Evolutionary conservation across 306 rosid genomes (phyloP).

Genomic region (Quillaja saponaria): DNA sequence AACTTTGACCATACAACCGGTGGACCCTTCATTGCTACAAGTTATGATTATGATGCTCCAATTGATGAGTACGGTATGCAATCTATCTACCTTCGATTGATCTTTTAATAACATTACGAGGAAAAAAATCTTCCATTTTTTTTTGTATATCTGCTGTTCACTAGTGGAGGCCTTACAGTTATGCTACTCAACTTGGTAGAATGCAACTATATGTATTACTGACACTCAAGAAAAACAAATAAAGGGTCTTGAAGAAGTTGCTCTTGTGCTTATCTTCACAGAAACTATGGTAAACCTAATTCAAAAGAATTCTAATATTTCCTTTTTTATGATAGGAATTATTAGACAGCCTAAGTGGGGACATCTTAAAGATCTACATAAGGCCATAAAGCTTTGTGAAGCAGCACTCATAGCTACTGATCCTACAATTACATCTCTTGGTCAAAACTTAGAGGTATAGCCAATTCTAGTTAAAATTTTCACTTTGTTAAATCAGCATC

Average conservation of each 20-base stretch:
- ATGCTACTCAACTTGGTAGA: background rate
- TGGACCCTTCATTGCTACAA: conserved; percentile 86
- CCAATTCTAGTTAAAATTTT: background rate
- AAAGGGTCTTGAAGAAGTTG: conserved; percentile 5
- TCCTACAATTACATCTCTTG: conserved; percentile 67
- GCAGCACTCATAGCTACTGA: conserved; percentile 74
- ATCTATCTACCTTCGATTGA: conserved; percentile 12
- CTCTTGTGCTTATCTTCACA: conserved; percentile 14
- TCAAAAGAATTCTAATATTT: too few species aligned
- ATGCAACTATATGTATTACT: background rate
- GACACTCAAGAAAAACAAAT: conserved; percentile 12
- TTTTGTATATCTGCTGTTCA: conserved; percentile 5
- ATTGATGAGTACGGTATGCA: conserved; percentile 90
- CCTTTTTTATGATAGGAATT: conserved; percentile 74
- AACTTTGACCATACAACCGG: conserved; percentile 77
- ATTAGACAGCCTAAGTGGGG: conserved; percentile 97
- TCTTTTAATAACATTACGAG: background rate
- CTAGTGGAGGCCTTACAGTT: conserved; percentile 14
- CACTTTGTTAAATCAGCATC: conserved; percentile 6
- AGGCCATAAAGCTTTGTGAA: conserved; percentile 85
- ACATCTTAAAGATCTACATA: conserved; percentile 84
- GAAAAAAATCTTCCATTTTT: background rate
- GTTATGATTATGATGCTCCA: conserved; percentile 96
- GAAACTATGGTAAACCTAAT: too few species aligned
- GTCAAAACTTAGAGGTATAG: conserved; percentile 73